Conservation (phyloP, 1,284 basidiomycete species). For the Ustilago crameri region DNA sequence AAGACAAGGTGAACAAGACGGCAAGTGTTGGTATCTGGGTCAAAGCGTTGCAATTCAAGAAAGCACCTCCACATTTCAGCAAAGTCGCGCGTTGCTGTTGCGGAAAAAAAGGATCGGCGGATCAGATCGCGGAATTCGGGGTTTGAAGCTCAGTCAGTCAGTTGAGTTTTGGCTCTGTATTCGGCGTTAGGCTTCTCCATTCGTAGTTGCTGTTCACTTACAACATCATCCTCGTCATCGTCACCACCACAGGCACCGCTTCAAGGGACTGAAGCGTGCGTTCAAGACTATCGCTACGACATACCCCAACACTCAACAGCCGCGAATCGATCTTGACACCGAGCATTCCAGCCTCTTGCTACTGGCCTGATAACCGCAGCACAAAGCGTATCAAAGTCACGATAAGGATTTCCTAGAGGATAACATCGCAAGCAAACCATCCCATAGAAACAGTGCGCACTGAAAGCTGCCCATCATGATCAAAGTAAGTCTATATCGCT, state of each 20-base stretch:
- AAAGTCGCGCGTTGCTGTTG: constrained; percentile 13
- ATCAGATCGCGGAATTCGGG: constrained; percentile 19
- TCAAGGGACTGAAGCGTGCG: neutral
- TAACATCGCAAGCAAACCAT: too few relatives aligned
- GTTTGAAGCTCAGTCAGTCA: constrained; percentile 12
- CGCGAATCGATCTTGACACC: neutral
- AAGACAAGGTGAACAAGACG: neutral
- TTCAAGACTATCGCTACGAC: too few relatives aligned
- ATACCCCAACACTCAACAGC: too few relatives aligned
- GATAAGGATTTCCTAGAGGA: too few relatives aligned
- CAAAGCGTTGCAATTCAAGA: neutral
- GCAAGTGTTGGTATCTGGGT: constrained; percentile 28
- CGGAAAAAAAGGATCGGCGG: constrained; percentile 21
- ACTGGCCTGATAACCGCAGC: too few relatives aligned
- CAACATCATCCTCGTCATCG: neutral
- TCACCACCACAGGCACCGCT: neutral
- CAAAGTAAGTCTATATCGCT: constrained; percentile 18
- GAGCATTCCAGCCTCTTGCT: neutral
- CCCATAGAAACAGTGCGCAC: neutral
- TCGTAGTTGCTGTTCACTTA: constrained; percentile 1
- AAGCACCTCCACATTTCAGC: constrained; percentile 28
- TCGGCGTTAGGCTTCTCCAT: too few relatives aligned
- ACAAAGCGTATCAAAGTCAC: too few relatives aligned
- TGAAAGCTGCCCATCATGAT: constrained; percentile 27
- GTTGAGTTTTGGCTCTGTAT: neutral